phyloP scores from a whole-genome alignment of 2,329 filamentous ascomycete species.

The Thyridium curvatum region DNA sequence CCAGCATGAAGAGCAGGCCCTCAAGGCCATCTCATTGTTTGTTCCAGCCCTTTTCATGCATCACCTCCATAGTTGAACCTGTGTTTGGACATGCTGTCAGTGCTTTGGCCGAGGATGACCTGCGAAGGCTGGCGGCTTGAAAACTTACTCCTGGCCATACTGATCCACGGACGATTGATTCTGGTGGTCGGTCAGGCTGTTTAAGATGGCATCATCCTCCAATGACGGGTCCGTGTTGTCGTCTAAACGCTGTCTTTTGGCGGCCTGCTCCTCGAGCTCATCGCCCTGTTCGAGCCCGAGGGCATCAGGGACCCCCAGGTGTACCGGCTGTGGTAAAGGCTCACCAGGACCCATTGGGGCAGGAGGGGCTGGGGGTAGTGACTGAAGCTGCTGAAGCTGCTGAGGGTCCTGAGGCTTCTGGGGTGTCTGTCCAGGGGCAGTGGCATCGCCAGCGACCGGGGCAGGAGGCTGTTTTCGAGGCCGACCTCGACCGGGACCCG shows the following conservation, averaged over 20 bases:
- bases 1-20: too few species aligned
- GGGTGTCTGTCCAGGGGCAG: slow-evolving; percentile 4
- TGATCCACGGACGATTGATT: slow-evolving; percentile 25
- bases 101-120: too few species aligned
- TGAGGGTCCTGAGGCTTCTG: slow-evolving; percentile 8
- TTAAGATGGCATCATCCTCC: slow-evolving; percentile 42
- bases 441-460: slow-evolving; percentile 5
- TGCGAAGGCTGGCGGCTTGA: too few species aligned
- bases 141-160: slow-evolving; percentile 38
- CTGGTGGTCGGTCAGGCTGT: slow-evolving; percentile 37
- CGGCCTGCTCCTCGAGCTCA: slow-evolving; percentile 23
- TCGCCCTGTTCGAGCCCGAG: slow-evolving; percentile 17
- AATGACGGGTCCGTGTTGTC: slow-evolving; percentile 25
- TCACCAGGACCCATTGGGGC: slow-evolving; percentile 3
- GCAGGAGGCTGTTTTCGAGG: slow-evolving; percentile 37
- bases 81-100: too few species aligned
- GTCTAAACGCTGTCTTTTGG: slow-evolving; percentile 34
- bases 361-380: slow-evolving; percentile 1
- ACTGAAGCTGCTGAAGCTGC: slow-evolving; percentile 8
- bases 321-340: neutral
- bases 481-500: slow-evolving; percentile 50
- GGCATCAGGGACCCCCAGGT: slow-evolving; percentile 15
- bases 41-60: slow-evolving; percentile 18
- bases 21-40: neutral
- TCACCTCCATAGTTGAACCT: slow-evolving; percentile 33